A percentile compares a stretch with the other conserved stretches of the same genome.
phyloP scores from a whole-genome alignment of 2,329 filamentous ascomycete genomes.

The Apiospora rasikravindrae region DNA sequence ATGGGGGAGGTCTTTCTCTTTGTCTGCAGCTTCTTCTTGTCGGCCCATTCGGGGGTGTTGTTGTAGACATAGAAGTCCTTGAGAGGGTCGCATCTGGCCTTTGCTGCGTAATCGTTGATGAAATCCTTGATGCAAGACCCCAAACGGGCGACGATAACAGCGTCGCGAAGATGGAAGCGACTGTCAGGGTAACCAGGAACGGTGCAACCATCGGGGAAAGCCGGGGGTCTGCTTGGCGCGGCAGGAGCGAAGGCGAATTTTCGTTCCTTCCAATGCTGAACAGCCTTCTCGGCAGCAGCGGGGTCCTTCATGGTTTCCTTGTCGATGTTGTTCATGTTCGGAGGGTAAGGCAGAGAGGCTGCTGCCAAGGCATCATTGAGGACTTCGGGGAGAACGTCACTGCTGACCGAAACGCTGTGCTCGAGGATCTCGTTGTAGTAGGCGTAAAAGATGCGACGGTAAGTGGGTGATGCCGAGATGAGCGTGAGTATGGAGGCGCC shows the following conservation, averaged over 20 bases:
- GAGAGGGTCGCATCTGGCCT: background rate
- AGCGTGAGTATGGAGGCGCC: background rate
- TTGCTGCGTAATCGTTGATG: background rate
- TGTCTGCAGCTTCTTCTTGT: background rate
- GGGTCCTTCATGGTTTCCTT: background rate
- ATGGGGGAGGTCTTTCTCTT: background rate
- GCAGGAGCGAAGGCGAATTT: background rate
- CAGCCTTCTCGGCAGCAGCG: background rate
- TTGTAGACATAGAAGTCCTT: background rate
- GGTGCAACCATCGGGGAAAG: background rate
- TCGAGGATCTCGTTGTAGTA: background rate
- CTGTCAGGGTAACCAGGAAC: background rate
- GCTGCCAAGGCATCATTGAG: slow-evolving; percentile 1
- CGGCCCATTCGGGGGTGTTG: background rate
- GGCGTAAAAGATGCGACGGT: background rate
- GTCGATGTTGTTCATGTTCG: background rate
- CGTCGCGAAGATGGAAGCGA: background rate
- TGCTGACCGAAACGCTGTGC: background rate
- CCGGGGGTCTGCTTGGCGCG: background rate
- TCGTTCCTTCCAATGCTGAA: background rate
- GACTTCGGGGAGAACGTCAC: background rate
- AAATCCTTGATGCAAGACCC: background rate
- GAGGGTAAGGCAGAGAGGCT: background rate
- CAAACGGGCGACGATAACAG: background rate
- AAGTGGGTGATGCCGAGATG: background rate